These are phyloP conservation scores for Trifolium dubium DNA, from an alignment of 306 rosid genomes.

Conservation along the genomic window DNA sequence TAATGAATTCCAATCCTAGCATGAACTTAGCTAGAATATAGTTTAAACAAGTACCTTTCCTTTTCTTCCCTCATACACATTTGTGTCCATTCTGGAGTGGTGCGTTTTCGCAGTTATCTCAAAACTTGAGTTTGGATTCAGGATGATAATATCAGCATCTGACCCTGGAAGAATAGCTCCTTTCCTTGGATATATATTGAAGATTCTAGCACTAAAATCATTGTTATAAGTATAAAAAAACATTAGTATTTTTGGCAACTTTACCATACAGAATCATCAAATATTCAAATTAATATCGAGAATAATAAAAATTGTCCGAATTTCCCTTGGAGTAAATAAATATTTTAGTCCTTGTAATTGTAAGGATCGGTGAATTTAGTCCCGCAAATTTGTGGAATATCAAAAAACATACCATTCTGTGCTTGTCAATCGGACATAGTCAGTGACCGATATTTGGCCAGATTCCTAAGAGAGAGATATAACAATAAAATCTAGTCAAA, in stretches of 20 bases:
- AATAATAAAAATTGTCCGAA: background rate
- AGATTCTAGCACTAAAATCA: conserved; percentile 78
- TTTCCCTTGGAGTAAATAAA: too few species aligned
- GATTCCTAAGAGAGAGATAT: background rate
- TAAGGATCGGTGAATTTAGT: too few species aligned
- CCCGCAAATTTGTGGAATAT: background rate
- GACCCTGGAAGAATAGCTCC: conserved; percentile 69
- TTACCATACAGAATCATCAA: background rate
- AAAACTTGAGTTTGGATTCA: conserved; percentile 83
- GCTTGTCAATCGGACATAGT: conserved; percentile 84
- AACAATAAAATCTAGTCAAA: background rate
- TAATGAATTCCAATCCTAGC: background rate
- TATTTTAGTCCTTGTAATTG: too few species aligned
- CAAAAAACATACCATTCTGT: conserved; percentile 73
- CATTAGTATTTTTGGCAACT: background rate
- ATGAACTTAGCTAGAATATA: conserved; percentile 1
- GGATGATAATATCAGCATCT: conserved; percentile 93
- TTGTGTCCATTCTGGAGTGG: conserved; percentile 81
- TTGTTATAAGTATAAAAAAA: background rate
- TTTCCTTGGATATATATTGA: conserved; percentile 89
- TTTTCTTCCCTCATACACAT: conserved; percentile 79
- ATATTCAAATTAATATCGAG: background rate
- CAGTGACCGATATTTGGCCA: conserved; percentile 80
- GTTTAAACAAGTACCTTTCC: conserved; percentile 71
- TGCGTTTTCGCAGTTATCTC: conserved; percentile 74